Conservation (phyloP, 2,329 filamentous ascomycete species). For the Periconia sp. region DNA sequence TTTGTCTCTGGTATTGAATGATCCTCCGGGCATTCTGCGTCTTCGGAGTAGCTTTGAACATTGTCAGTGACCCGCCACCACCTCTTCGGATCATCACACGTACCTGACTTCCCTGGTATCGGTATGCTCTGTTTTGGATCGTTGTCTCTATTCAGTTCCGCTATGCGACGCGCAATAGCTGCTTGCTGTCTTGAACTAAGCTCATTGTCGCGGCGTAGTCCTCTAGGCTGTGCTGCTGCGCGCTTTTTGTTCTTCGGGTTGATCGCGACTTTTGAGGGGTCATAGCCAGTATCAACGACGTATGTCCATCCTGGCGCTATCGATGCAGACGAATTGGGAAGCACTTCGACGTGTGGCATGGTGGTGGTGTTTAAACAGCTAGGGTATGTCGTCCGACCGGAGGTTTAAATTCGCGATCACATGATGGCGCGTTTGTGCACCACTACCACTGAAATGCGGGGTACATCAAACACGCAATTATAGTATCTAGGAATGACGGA, state of each 20-base stretch:
- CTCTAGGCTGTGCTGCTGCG: conserved; percentile 54
- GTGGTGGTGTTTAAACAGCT: conserved; percentile 9
- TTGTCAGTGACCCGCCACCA: conserved; percentile 2
- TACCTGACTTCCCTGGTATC: conserved; percentile 36
- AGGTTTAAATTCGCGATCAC: conserved; percentile 4
- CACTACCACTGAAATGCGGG: conserved; percentile 3
- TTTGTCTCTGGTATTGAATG: conserved; percentile 80
- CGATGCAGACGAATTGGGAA: conserved; percentile 72
- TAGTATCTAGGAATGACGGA: conserved; percentile 14
- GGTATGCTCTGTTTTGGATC: conserved; percentile 59
- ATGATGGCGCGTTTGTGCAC: conserved; percentile 10
- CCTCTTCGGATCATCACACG: not conserved
- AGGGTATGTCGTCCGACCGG: not conserved
- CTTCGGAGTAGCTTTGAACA: conserved; percentile 47
- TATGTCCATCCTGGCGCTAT: conserved; percentile 90
- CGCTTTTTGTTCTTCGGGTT: conserved; percentile 69
- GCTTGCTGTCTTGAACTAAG: conserved; percentile 82
- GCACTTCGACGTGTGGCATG: conserved; percentile 79
- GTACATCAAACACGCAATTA: conserved; percentile 5
- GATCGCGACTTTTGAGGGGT: conserved; percentile 61
- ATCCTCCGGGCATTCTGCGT: conserved; percentile 74
- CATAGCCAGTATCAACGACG: conserved; percentile 74
- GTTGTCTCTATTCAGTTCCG: conserved; percentile 78
- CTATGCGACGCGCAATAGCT: conserved; percentile 80
- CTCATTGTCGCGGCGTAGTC: conserved; percentile 57